A percentile compares a stretch with the other conserved stretches of the same genome.
These are phyloP conservation scores for Acanthamoeba sp. DNA, from an alignment of 208 protist species.

Conservation along the genomic window DNA sequence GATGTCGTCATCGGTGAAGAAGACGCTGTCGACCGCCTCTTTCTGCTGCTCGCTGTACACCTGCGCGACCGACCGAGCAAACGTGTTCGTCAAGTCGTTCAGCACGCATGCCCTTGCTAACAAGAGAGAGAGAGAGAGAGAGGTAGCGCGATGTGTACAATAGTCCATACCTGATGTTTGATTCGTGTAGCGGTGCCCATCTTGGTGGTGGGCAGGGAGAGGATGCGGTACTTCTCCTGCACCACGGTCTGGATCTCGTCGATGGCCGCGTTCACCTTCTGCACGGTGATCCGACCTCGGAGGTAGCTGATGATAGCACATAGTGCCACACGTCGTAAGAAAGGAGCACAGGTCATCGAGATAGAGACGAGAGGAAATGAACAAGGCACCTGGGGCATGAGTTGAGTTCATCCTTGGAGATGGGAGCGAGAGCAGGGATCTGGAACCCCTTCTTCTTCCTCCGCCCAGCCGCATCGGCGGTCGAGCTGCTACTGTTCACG, in stretches of 20 bases:
- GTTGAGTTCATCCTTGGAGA: conserved; percentile 18
- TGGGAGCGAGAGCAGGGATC: background rate
- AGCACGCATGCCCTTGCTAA: too few relatives aligned
- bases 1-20: conserved; percentile 65
- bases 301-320: conserved; percentile 14
- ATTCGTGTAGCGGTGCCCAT: background rate
- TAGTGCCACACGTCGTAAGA: background rate
- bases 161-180: conserved; percentile 64
- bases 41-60: conserved; percentile 30
- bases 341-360: background rate
- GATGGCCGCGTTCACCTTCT: conserved; percentile 44
- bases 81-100: too few relatives aligned
- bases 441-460: conserved; percentile 15
- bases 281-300: conserved; percentile 1
- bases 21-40: conserved; percentile 11
- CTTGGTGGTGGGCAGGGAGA: conserved; percentile 38
- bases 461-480: background rate
- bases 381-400: background rate
- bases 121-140: too few relatives aligned
- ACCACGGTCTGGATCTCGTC: background rate
- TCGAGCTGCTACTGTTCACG: background rate
- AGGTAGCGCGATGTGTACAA: too few relatives aligned
- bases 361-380: background rate
- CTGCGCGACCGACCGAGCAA: background rate
- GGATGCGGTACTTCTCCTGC: conserved; percentile 61